Percentiles rank a stretch among this genome's conserved stretches.
These are phyloP conservation scores for Solanum hybrid DNA, from an alignment of 305 asterid genomes.

Conservation along the genomic window DNA sequence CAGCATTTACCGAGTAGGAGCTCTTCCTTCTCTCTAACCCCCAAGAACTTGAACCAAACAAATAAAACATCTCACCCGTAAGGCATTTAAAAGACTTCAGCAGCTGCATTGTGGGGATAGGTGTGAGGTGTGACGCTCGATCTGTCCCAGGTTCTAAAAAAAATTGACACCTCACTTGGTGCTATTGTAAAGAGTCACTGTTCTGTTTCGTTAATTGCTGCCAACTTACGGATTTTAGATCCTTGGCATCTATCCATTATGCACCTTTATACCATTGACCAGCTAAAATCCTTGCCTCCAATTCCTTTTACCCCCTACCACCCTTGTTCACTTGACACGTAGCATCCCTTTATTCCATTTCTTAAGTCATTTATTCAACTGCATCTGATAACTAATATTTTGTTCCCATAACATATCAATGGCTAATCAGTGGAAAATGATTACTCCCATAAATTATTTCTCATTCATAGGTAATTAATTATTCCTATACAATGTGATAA, in stretches of 20 bases:
- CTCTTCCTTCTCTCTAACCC: not conserved
- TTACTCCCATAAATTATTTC: not conserved
- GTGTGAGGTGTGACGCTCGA: not conserved
- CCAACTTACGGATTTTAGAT: not conserved
- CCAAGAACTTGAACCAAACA: not conserved
- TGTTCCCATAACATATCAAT: not conserved
- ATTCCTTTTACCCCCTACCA: not conserved
- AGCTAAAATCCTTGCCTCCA: not conserved
- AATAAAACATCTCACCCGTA: not conserved
- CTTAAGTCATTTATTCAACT: not conserved
- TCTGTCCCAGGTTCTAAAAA: not conserved
- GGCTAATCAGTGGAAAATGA: not conserved
- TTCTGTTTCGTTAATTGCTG: not conserved
- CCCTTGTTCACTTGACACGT: not conserved
- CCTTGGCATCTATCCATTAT: not conserved
- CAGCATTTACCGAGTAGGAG: not conserved
- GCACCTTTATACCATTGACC: not conserved
- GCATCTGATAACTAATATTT: not conserved
- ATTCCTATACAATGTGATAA: not conserved
- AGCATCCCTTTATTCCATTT: not conserved
- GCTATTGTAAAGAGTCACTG: not conserved
- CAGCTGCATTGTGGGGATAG: not conserved
- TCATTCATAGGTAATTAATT: not conserved
- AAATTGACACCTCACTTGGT: not conserved
- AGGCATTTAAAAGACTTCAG: not conserved